phyloP scores from a whole-genome alignment of 2,329 filamentous ascomycete species.

The Penicillium sumatraense region DNA sequence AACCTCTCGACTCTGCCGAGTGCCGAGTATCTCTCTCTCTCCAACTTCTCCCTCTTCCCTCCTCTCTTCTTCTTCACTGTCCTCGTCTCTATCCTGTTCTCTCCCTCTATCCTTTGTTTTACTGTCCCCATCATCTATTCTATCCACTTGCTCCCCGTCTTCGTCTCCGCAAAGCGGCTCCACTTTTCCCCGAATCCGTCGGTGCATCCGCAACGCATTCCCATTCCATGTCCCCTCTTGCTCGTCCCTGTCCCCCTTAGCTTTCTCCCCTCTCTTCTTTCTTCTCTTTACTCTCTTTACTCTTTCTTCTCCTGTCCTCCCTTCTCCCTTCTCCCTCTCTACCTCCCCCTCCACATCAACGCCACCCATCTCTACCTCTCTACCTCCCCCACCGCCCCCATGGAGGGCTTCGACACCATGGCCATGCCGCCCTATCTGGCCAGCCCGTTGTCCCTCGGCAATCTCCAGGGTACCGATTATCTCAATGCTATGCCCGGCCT shows the following conservation, averaged over 20 bases:
- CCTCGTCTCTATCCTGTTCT: too few species aligned
- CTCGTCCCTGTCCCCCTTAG: conserved; percentile 3
- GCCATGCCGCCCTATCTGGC: conserved; percentile 65
- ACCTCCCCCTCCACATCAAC: neutral
- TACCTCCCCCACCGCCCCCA: conserved; percentile 29
- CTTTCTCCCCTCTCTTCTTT: neutral
- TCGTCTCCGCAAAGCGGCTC: conserved; percentile 34
- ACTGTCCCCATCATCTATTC: neutral
- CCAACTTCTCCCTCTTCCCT: too few species aligned
- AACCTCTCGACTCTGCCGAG: too few species aligned
- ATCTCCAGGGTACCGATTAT: conserved; percentile 53
- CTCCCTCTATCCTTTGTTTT: too few species aligned
- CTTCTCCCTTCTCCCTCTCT: conserved; percentile 3
- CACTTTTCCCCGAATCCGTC: conserved; percentile 36
- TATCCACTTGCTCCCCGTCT: conserved; percentile 12
- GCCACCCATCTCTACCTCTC: conserved; percentile 17
- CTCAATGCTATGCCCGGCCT: conserved; percentile 56
- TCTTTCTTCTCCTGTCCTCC: conserved; percentile 4
- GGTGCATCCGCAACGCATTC: conserved; percentile 18
- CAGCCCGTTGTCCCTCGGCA: conserved; percentile 60
- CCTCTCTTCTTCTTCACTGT: too few species aligned
- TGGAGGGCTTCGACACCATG: conserved; percentile 65
- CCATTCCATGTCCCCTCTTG: neutral
- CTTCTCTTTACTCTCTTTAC: conserved; percentile 8
- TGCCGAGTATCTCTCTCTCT: too few species aligned